Evolutionary conservation across 2,329 filamentous ascomycete species (phyloP), one percentile per base, ranked within the genome.

Genomic region (Apiospora arundinis): DNA sequence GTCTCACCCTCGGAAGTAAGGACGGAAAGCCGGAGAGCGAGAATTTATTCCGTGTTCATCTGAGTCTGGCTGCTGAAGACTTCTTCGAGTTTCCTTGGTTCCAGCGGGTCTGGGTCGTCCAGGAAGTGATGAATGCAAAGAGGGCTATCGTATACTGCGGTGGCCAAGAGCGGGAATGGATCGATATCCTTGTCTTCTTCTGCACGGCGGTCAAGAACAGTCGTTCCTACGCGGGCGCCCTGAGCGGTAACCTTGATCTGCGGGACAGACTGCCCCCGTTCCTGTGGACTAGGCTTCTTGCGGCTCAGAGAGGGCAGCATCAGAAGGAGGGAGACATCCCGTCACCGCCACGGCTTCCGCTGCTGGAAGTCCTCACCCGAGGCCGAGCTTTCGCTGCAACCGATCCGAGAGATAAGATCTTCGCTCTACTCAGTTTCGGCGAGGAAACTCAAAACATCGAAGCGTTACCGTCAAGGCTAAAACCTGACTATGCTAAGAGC

Each of bases 61-160:
- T 70, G 42, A 70, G 52, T 40, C 37, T 70, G 18, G 65, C 65
- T 44, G 49, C 65, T 18, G 42, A 46, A 28, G 56, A 70, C 40
- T 70, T 70, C 69, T 70, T 70, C 25, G 65, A 49, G 56, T 70
- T 37, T 40, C 56, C 5, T 21, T 70, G 69, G 69, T 70, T 70
- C 44, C 40, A 46, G n/a, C 28, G 69, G 44, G 69, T 70, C 40
- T 70, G 69, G 69, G 69, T 70, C n/a, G 45, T 70, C 5, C 69
- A 70, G 56, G 69, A 70, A 11, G 69, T 66, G 11, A 70, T 70
- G 69, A 70, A 70, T 21, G 69, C 69, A 32, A 70, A n/a, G 28
- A 48, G 23, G 56, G 56, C 44, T 4, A 37, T 67, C 2, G 69
- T 70, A 23, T 49, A 70, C 28, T 70, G 69, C 44, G 69, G 69